Evolutionary conservation across 1,284 basidiomycete species (phyloP), one percentile per base, ranked within the genome.

Genomic region (Sanghuangporus baumii): DNA sequence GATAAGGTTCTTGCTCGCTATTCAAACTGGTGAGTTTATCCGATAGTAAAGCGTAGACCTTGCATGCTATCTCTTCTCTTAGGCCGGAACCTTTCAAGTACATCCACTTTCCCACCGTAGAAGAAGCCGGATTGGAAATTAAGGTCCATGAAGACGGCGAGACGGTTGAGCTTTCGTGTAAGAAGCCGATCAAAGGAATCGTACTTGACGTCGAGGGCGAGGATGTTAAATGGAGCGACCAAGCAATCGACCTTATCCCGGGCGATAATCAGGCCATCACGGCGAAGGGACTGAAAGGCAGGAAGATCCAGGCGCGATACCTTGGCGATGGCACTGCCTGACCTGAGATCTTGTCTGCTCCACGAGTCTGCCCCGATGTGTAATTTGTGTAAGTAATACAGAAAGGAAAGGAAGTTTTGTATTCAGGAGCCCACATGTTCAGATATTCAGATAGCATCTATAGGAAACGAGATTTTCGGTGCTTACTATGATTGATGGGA

Each of bases 11-110:
- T 95, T 36, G 87, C 82, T n/a, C 81, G 94, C 65, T 89, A 87
- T 74, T 83, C 86, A 9, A 93, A 92, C 71, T 92, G 90, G 89
- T 90, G 65, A 63, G 76, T 73, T 55, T 50, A 37, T 47, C 57
- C 41, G 20, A 31, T 14, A 14, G 18, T 23, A 31, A 14, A 31
- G 23, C 26, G 48, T 6, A 23, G 9, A 31, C 23, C 20, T 52
- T 55, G 18, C 55, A 55, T 54, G 37, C 18, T 60, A 50, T 61
- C 52, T 40, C 65, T 58, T 60, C 60, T 57, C 70, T 12, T 55
- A 93, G 91, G 91, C 91, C 91, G 11, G 91, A 94, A 73, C 94
- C 94, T 34, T 95, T 88, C 81, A 96, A 96, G 75, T 95, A 85
- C 75, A 86, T 96, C 73, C 79, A 83, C 55, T 94, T 94, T 80